Evolutionary conservation across 164 flowering plant species (phyloP), one percentile per base, ranked within the genome.

Genomic region (Dillenia suffruticosa): DNA sequence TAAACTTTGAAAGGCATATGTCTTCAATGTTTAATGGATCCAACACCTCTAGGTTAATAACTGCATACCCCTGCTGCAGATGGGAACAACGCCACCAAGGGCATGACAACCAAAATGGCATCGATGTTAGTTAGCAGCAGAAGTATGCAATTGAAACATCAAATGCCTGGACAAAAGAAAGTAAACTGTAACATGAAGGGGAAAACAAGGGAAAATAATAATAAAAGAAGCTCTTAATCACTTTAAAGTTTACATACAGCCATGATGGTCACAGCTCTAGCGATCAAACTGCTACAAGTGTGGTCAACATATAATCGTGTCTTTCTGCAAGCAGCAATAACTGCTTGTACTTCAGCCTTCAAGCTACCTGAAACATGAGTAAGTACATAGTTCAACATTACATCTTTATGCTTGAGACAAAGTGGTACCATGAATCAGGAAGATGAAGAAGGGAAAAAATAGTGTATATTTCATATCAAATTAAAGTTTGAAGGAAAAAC

Each of bases 1-100:
- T 10, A 75, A 83, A 90, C 77, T 79, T 93, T 43, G 91, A 73
- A 59, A 93, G 76, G 70, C 78, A 82, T 46, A 86, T 58, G 55
- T 88, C 90, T 63, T 70, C 77, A 59, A 82, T 63, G 62, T 83
- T 71, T 56, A 74, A 79, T 56, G 85, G 78, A 59, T 80, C 74
- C 54, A 90, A 79, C 63, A 57, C 70, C 71, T 68, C 69, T 62
- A 89, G 63, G 70, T 93, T 89, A 75, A 93, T 76, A 55, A 86
- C 70, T 64, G 89, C 97, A 82, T 85, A 93, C 1, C 98, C 98
- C 48, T 78, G 76, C 98, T 93, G 85, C 80, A 70, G 63, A 15
- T 62, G 64, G 15, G 19, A 61, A 59, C 12, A 56, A 15, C 10
- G 16, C 22, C 22, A 19, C 22, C 22, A 1, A 19, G 22, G 22